phyloP scores from a whole-genome alignment of 768 basidiomycete genomes.

The Mycena alexandri region DNA sequence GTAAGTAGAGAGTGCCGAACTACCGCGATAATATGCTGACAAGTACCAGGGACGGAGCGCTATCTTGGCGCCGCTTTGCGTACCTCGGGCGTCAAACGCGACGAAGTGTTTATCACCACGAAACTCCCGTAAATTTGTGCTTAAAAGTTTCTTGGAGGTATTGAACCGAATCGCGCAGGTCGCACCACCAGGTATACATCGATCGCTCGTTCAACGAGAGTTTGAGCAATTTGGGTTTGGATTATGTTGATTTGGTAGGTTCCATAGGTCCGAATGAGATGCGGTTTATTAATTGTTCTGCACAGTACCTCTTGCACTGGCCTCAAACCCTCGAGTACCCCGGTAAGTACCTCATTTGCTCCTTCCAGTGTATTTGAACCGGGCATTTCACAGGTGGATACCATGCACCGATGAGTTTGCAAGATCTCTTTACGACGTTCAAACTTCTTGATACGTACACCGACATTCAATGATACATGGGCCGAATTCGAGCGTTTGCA shows the following conservation, averaged over 20 bases:
- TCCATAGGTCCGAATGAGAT: too few relatives aligned
- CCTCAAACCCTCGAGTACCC: too few relatives aligned
- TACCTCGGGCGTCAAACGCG: slow-evolving; percentile 61
- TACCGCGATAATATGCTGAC: not conserved
- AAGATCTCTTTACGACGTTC: too few relatives aligned
- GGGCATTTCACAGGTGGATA: too few relatives aligned
- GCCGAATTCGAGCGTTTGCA: slow-evolving; percentile 64
- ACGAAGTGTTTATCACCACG: slow-evolving; percentile 63
- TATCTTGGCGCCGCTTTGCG: slow-evolving; percentile 59
- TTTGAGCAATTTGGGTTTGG: not conserved
- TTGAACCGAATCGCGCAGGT: slow-evolving; percentile 38
- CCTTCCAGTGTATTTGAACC: too few relatives aligned
- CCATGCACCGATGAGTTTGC: slow-evolving; percentile 12
- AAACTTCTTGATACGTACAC: slow-evolving; percentile 44
- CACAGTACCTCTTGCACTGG: too few relatives aligned
- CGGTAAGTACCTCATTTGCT: too few relatives aligned
- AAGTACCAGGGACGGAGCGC: slow-evolving; percentile 51
- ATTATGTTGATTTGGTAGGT: slow-evolving; percentile 55
- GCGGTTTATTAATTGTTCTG: slow-evolving; percentile 9
- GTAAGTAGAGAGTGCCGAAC: slow-evolving; percentile 33
- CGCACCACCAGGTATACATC: slow-evolving; percentile 55
- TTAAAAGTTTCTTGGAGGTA: not conserved
- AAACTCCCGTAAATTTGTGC: slow-evolving; percentile 56
- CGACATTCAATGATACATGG: slow-evolving; percentile 61
- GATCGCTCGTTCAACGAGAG: slow-evolving; percentile 56